These are phyloP conservation scores for Pterulicium gracile DNA, from an alignment of 1,284 basidiomycete genomes.

Conservation along the genomic window DNA sequence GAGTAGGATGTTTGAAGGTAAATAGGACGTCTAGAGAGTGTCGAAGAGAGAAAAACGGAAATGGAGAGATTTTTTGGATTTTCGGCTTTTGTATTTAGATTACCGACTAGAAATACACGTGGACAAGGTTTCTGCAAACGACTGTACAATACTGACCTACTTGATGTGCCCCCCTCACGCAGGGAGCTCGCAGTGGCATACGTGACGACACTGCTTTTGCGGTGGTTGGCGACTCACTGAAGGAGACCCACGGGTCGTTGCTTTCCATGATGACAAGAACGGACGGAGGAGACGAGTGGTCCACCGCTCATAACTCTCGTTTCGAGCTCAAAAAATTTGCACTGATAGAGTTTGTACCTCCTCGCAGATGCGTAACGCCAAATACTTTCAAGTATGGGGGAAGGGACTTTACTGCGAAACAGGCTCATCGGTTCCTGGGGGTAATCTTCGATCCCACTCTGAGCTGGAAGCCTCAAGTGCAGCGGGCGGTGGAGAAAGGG, in stretches of 20 bases:
- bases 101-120: no score
- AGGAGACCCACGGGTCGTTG: no score
- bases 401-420: no score
- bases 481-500: conserved; percentile 20
- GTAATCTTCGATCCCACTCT: conserved; percentile 24
- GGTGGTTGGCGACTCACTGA: no score
- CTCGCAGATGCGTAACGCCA: background rate
- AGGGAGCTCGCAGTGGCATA: conserved; percentile 8
- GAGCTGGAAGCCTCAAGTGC: conserved; percentile 19
- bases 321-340: conserved; percentile 14
- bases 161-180: conserved; percentile 9
- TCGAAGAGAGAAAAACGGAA: no score
- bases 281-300: no score
- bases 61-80: no score
- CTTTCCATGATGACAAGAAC: no score
- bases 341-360: conserved; percentile 13
- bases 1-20: no score
- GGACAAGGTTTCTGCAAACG: no score
- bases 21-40: no score
- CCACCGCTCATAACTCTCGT: conserved; percentile 3
- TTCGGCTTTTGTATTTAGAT: no score
- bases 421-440: conserved; percentile 21
- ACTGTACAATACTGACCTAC: conserved; percentile 14
- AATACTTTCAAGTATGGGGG: conserved; percentile 4
- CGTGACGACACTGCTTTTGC: conserved; percentile 8